Evolutionary conservation across 2,329 filamentous ascomycete genomes (phyloP).

Genomic region (Ascochyta koolunga): DNA sequence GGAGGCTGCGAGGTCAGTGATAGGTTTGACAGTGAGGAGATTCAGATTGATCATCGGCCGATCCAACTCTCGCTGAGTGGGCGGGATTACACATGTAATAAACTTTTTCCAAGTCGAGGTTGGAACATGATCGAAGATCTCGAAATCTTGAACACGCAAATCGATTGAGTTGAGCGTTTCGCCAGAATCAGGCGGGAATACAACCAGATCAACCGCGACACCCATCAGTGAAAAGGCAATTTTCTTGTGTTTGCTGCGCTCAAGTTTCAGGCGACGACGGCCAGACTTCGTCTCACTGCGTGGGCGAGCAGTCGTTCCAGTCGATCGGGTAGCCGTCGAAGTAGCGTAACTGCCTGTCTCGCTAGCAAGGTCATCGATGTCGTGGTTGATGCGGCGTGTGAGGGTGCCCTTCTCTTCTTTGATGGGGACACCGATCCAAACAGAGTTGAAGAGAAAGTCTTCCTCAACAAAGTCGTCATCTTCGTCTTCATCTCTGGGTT

Average conservation of each 20-base stretch:
- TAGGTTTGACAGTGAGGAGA: constrained; percentile 83
- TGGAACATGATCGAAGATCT: constrained; percentile 91
- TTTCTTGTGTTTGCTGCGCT: constrained; percentile 89
- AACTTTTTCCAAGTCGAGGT: constrained; percentile 99
- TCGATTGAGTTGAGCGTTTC: constrained; percentile 90
- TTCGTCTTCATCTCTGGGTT: constrained; percentile 67
- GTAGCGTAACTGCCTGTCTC: constrained; percentile 90
- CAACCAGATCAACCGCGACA: constrained; percentile 79
- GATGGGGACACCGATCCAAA: constrained; percentile 91
- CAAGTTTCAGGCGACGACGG: constrained; percentile 69
- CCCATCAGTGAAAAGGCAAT: constrained; percentile 92
- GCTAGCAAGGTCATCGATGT: constrained; percentile 82
- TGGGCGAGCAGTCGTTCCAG: constrained; percentile 48
- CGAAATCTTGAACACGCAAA: constrained; percentile 79
- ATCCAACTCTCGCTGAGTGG: constrained; percentile 82
- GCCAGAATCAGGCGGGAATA: constrained; percentile 75
- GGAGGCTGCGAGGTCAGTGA: constrained; percentile 81
- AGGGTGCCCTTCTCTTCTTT: constrained; percentile 85
- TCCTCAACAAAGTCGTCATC: constrained; percentile 73
- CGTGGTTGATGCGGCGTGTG: constrained; percentile 81
- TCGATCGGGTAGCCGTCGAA: constrained; percentile 54
- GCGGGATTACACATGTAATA: constrained; percentile 88
- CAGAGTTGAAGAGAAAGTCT: constrained; percentile 97
- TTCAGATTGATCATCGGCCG: constrained; percentile 91
- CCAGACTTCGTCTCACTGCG: constrained; percentile 49